A percentile compares a stretch with the other conserved stretches of the same genome.
phyloP scores from a whole-genome alignment of 1,284 basidiomycete species.

The Trichosporon faecale region DNA sequence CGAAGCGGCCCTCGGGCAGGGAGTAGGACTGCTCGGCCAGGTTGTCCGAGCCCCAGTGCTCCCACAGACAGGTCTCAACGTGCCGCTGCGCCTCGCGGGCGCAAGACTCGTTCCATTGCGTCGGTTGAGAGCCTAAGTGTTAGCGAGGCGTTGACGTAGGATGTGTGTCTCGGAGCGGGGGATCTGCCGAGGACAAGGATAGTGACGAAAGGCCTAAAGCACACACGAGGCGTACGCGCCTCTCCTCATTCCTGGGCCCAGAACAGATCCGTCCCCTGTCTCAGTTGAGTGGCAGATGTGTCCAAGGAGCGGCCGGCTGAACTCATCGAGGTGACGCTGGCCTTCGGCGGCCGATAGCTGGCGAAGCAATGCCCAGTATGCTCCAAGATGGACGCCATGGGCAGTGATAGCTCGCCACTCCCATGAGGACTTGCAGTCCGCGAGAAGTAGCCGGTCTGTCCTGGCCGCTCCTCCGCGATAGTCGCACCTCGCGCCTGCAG shows the following conservation, averaged over 20 bases:
- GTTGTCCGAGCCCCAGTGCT: conserved; percentile 26
- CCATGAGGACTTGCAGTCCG: background rate
- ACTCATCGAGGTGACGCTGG: too few relatives aligned
- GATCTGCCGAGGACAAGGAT: background rate
- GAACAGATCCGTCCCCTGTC: too few relatives aligned
- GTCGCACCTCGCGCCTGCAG: background rate
- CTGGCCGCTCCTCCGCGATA: background rate
- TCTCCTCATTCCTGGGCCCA: background rate
- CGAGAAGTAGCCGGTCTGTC: too few relatives aligned
- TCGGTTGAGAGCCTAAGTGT: conserved; percentile 14
- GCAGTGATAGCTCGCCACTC: background rate
- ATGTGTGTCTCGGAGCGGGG: background rate
- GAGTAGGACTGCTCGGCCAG: conserved; percentile 17
- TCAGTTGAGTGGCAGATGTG: too few relatives aligned
- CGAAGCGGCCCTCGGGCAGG: conserved; percentile 9
- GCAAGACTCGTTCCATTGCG: conserved; percentile 21
- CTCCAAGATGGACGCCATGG: too few relatives aligned
- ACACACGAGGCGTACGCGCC: background rate
- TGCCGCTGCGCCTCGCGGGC: conserved; percentile 19
- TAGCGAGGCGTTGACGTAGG: background rate
- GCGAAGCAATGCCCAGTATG: background rate
- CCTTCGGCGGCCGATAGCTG: too few relatives aligned
- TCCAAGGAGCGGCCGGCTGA: too few relatives aligned
- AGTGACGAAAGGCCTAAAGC: too few relatives aligned
- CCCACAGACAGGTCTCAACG: conserved; percentile 21